Conservation (phyloP, 1,284 basidiomycete species). For the Microbotryum saponariae region DNA sequence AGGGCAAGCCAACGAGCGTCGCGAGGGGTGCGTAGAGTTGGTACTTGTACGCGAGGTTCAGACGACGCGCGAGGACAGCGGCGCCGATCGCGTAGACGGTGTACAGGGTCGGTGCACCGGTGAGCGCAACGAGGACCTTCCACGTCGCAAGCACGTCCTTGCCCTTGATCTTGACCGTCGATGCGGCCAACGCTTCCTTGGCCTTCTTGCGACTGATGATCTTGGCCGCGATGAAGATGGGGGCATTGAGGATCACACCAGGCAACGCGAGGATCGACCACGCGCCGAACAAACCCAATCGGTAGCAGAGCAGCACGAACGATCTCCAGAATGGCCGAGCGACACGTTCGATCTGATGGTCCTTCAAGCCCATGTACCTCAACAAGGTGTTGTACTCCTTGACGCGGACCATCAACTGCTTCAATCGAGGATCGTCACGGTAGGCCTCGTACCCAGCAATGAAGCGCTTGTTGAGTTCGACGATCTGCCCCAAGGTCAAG, state of each 20-base stretch:
- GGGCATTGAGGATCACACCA: slow-evolving; percentile 88
- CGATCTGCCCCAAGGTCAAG: slow-evolving; percentile 88
- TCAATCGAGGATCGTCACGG: slow-evolving; percentile 85
- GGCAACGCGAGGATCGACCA: slow-evolving; percentile 88
- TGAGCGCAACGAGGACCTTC: slow-evolving; percentile 95
- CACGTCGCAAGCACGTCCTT: slow-evolving; percentile 94
- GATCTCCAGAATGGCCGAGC: slow-evolving; percentile 66
- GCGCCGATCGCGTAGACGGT: slow-evolving; percentile 72
- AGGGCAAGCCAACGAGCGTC: slow-evolving; percentile 67
- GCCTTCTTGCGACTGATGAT: slow-evolving; percentile 83
- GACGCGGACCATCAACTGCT: slow-evolving; percentile 74
- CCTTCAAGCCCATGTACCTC: slow-evolving; percentile 87
- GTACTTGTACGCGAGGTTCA: slow-evolving; percentile 55
- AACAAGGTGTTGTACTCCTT: slow-evolving; percentile 87
- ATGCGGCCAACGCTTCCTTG: slow-evolving; percentile 93
- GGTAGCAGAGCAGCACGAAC: slow-evolving; percentile 74
- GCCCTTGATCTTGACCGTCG: slow-evolving; percentile 89
- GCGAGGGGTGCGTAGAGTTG: slow-evolving; percentile 71
- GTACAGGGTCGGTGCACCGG: slow-evolving; percentile 81
- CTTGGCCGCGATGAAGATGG: slow-evolving; percentile 89
- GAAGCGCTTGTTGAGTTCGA: slow-evolving; percentile 90
- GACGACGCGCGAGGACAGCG: slow-evolving; percentile 64
- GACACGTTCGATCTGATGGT: slow-evolving; percentile 77
- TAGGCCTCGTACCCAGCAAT: slow-evolving; percentile 83
- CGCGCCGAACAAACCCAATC: slow-evolving; percentile 66